Percentiles rank a stretch among this genome's conserved stretches.
Conservation (phyloP, 2,329 filamentous ascomycete genomes). For the Graphilbum fragrans region DNA sequence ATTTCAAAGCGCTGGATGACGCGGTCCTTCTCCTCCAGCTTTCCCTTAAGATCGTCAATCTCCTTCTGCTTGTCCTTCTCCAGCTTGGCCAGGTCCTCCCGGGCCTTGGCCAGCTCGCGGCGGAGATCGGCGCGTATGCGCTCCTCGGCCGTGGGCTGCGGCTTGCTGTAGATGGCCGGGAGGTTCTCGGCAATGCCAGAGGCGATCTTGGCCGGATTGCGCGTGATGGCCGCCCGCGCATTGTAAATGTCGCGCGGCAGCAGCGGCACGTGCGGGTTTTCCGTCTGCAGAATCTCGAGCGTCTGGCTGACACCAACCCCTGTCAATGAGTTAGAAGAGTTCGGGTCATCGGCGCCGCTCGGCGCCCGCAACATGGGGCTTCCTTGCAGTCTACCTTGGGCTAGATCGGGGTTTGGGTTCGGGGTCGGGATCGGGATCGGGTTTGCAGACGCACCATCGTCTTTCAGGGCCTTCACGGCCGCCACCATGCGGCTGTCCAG, state of each 20-base stretch:
- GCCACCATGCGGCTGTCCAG: constrained; percentile 57
- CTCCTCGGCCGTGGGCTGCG: constrained; percentile 49
- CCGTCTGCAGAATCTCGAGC: constrained; percentile 51
- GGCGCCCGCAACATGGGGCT: neutral
- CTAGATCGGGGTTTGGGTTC: constrained; percentile 3
- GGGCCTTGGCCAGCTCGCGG: constrained; percentile 45
- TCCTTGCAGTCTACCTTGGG: neutral
- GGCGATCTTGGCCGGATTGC: constrained; percentile 50
- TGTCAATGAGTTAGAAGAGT: constrained; percentile 18
- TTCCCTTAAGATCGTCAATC: constrained; percentile 43
- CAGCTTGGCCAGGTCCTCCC: constrained; percentile 42
- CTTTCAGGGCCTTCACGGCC: constrained; percentile 53
- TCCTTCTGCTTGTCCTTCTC: constrained; percentile 45
- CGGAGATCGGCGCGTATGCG: constrained; percentile 50
- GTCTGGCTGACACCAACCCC: constrained; percentile 54
- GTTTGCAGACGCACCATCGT: constrained; percentile 39
- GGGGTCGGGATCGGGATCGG: neutral
- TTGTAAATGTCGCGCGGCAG: constrained; percentile 57
- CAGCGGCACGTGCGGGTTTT: constrained; percentile 51
- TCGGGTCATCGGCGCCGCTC: neutral
- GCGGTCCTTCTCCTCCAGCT: constrained; percentile 51
- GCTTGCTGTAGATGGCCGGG: constrained; percentile 55
- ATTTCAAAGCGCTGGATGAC: constrained; percentile 53
- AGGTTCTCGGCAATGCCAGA: constrained; percentile 47
- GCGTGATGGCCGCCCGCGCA: constrained; percentile 52